Conservation (phyloP, 345 rosid species). For the Gossypium ekmanianum region DNA sequence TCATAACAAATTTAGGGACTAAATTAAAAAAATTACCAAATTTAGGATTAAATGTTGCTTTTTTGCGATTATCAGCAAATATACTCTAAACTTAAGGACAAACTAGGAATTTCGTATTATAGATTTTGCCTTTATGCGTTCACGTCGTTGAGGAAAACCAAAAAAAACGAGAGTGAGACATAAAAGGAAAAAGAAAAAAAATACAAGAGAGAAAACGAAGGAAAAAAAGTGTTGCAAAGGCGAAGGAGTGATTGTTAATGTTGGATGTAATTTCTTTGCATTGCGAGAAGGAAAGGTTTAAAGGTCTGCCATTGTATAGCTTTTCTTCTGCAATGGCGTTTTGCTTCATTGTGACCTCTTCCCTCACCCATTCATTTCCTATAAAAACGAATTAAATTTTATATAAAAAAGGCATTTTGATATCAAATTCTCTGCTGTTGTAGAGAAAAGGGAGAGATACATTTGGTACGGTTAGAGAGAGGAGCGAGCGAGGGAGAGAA, state of each 20-base stretch:
- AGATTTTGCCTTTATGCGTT: constrained; percentile 22
- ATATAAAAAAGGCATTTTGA: neutral
- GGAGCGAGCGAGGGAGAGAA: neutral
- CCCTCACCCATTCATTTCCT: constrained; percentile 14
- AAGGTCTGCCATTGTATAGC: constrained; percentile 12
- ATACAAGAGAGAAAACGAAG: constrained; percentile 25
- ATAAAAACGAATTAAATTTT: neutral
- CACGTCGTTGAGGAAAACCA: constrained; percentile 32
- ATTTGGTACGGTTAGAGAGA: neutral
- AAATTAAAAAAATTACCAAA: too few species aligned
- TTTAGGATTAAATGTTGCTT: too few species aligned
- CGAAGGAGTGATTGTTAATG: neutral
- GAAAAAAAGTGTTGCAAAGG: neutral
- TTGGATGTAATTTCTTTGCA: neutral
- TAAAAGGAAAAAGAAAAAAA: constrained; percentile 14
- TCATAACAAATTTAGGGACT: too few species aligned
- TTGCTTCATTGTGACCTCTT: constrained; percentile 5
- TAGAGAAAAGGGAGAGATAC: neutral
- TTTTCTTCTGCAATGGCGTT: neutral
- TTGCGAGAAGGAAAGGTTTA: constrained; percentile 6
- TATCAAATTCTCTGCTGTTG: neutral
- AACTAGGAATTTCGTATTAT: constrained; percentile 1
- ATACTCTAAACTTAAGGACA: constrained; percentile 9
- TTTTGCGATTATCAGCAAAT: neutral
- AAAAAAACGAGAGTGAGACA: constrained; percentile 8